These are phyloP conservation scores for Debaryomyces coudertii DNA, from an alignment of 1,139 yeast species.

Conservation along the genomic window DNA sequence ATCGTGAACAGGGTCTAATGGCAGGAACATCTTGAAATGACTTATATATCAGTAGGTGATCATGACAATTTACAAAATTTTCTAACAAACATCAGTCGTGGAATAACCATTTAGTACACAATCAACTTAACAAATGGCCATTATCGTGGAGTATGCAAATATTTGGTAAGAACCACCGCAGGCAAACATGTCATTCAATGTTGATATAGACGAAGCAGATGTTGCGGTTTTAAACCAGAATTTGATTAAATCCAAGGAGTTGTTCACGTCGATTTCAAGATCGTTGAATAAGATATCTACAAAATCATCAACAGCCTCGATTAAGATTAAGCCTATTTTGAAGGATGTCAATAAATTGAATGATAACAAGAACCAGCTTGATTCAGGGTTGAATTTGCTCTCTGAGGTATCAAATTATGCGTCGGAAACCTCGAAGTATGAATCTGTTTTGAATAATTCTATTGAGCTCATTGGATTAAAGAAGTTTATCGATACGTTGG, in stretches of 20 bases:
- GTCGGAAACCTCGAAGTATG: conserved; percentile 56
- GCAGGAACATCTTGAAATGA: not conserved
- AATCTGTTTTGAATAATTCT: conserved; percentile 42
- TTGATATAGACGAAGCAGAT: conserved; percentile 81
- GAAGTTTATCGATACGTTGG: conserved; percentile 43
- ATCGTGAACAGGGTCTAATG: conserved; percentile 14
- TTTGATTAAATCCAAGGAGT: conserved; percentile 56
- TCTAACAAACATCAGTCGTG: not conserved
- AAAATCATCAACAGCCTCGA: conserved; percentile 64
- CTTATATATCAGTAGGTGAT: not conserved
- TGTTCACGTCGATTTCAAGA: conserved; percentile 58
- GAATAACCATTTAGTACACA: not conserved
- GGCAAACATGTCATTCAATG: conserved; percentile 24
- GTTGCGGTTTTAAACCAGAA: conserved; percentile 81
- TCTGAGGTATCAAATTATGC: conserved; percentile 70
- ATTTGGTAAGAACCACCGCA: not conserved
- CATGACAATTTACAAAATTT: not conserved
- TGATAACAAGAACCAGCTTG: conserved; percentile 59
- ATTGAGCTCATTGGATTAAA: conserved; percentile 43
- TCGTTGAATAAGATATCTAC: conserved; percentile 59
- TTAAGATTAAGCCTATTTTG: conserved; percentile 71
- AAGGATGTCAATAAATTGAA: conserved; percentile 62
- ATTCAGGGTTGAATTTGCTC: conserved; percentile 61
- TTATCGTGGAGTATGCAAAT: not conserved
- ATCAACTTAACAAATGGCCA: not conserved